A percentile compares a stretch with the other conserved stretches of the same genome.
These are phyloP conservation scores for Simplicillium aogashimaense DNA, from an alignment of 2,329 filamentous ascomycete genomes.

Conservation along the genomic window DNA sequence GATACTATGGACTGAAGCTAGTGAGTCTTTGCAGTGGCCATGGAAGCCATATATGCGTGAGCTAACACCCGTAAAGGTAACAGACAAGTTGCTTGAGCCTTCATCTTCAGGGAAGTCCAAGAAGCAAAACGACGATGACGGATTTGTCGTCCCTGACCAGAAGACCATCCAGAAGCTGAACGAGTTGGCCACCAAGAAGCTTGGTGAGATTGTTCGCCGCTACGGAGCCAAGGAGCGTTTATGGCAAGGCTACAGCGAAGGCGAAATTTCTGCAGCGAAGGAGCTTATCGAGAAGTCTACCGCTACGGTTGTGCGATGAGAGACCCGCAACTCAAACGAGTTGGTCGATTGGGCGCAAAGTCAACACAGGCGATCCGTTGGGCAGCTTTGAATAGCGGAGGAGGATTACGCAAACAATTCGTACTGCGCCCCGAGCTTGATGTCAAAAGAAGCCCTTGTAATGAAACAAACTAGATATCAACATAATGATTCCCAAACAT, in stretches of 20 bases:
- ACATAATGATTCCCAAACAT: too few relatives aligned
- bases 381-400: too few relatives aligned
- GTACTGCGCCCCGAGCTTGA: too few relatives aligned
- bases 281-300: constrained; percentile 52
- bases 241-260: constrained; percentile 64
- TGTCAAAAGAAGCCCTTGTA: too few relatives aligned
- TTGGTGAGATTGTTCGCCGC: constrained; percentile 65
- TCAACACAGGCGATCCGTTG: too few relatives aligned
- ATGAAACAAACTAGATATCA: too few relatives aligned
- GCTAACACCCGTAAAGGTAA: constrained; percentile 26
- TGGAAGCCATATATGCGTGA: neutral
- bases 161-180: constrained; percentile 58
- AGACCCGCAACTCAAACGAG: neutral
- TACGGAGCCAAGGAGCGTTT: constrained; percentile 48
- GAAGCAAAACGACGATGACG: constrained; percentile 37
- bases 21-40: constrained; percentile 30
- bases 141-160: constrained; percentile 43
- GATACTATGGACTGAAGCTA: constrained; percentile 84
- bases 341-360: neutral
- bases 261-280: constrained; percentile 62
- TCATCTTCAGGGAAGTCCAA: constrained; percentile 23
- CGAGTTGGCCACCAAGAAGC: constrained; percentile 61
- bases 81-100: constrained; percentile 37
- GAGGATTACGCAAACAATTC: too few relatives aligned
- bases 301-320: constrained; percentile 31